Evolutionary conservation across 768 basidiomycete species (phyloP).

Genomic region (Hericium erinaceus): DNA sequence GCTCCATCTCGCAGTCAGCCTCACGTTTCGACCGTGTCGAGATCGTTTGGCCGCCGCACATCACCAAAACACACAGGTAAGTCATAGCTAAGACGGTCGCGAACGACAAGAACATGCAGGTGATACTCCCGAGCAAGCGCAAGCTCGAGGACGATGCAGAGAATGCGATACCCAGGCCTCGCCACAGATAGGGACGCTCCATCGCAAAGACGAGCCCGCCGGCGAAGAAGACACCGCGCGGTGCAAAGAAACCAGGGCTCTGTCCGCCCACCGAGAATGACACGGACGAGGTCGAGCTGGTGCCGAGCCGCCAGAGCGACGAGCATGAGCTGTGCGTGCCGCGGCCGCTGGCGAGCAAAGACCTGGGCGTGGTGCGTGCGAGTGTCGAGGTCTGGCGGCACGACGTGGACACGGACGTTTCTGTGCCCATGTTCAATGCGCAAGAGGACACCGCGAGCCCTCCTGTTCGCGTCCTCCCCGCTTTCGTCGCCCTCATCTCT

Average conservation of each 20-base stretch:
- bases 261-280: constrained; percentile 21
- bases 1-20: not conserved
- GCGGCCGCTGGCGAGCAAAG: constrained; percentile 14
- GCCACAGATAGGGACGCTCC: not conserved
- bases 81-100: not conserved
- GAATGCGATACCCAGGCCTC: not conserved
- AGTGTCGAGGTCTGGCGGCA: constrained; percentile 37
- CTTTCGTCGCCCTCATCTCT: no score
- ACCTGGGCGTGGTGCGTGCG: constrained; percentile 22
- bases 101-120: not conserved
- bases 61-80: not conserved
- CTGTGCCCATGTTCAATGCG: not conserved
- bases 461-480: no score
- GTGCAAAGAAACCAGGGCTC: constrained; percentile 29
- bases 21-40: not conserved
- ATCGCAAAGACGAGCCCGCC: not conserved
- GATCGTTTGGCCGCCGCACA: not conserved
- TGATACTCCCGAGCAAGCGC: constrained; percentile 4
- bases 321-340: constrained; percentile 44
- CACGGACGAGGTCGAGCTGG: constrained; percentile 23
- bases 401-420: constrained; percentile 12
- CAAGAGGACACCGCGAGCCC: not conserved
- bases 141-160: constrained; percentile 1
- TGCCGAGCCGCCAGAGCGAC: constrained; percentile 62
- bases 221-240: not conserved